phyloP scores from a whole-genome alignment of 106 monocot species.

The Chionographis japonica region DNA sequence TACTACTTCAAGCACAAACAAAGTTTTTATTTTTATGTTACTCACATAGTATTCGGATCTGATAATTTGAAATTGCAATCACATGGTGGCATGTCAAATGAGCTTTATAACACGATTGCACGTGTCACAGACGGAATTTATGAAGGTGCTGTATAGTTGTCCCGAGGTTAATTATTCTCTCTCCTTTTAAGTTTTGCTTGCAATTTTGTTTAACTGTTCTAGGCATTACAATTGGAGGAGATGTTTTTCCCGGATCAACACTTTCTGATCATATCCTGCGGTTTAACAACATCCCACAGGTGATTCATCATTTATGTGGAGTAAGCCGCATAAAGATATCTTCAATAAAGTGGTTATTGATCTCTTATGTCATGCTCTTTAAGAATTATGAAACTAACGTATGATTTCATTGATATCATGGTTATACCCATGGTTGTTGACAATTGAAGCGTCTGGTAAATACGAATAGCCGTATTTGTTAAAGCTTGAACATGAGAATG shows the following conservation, averaged over 20 bases:
- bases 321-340: too few species aligned
- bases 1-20: too few species aligned
- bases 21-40: not conserved
- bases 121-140: slow-evolving; percentile 98
- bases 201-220: slow-evolving; percentile 7
- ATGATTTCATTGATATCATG: too few species aligned
- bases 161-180: too few species aligned
- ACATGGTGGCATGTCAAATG: slow-evolving; percentile 99
- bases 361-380: too few species aligned
- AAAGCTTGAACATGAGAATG: too few species aligned
- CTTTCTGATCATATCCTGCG: slow-evolving; percentile 95
- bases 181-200: too few species aligned
- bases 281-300: slow-evolving; percentile 97
- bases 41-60: not conserved
- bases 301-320: slow-evolving; percentile 16
- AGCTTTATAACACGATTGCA: slow-evolving; percentile 93
- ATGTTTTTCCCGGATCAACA: slow-evolving; percentile 98
- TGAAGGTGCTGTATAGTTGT: slow-evolving; percentile 51
- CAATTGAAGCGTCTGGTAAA: too few species aligned
- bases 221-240: slow-evolving; percentile 99
- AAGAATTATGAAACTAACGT: too few species aligned
- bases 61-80: slow-evolving; percentile 7
- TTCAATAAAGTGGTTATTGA: too few species aligned
- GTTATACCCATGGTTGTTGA: too few species aligned
- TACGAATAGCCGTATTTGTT: too few species aligned